Base-by-base conservation (phyloP, 805 yeast species). In the Candida loeiensis region DNA sequence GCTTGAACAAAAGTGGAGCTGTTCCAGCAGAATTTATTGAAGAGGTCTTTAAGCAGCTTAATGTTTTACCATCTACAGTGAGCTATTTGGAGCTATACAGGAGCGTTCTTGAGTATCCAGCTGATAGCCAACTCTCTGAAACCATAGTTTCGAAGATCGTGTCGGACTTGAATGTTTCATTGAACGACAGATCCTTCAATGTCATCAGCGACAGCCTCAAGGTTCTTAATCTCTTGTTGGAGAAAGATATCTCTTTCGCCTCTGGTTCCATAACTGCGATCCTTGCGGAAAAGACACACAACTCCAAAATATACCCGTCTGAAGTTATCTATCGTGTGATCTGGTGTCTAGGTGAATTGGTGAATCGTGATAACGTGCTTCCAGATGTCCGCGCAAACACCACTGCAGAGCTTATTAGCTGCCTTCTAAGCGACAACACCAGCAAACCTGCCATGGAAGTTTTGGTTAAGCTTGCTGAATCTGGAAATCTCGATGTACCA, bases 151-250 rank as follows among this genome's bases (percentile, higher is more conserved):
- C 45, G 15, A 47, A 43, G 31, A 59, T 64, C 31, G 37, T 51
- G 6, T 37, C 42, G 4, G 69, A 63, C 25, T 45, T 64, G 34
- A 40, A 48, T 4, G 40, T 12, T 3, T 49, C 60, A 1, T 47
- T 64, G 16, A 43, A 48, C 15, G 57, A 57, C 36, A 53, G 54
- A 26, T 48, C 62, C 3, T 50, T 57, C 22, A 60, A 56, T 34
- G 53, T 59, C 14, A 49, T 63, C 7, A 45, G 49, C 9, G 68
- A 64, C 32, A 52, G 59, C 26, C 49, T 62, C n/a, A 49, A 45
- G 34, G 55, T 56, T 6, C 46, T 54, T 20, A 50, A 44, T 21
- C 31, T 46, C 1, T 41, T 61, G 13, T 51, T 53, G 43, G 33
- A 30, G 17, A 30, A 17, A 13, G 13, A 11, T 8, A 13, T 30